phyloP scores from a whole-genome alignment of 78 protist species.

The Emiliania huxleyi region DNA sequence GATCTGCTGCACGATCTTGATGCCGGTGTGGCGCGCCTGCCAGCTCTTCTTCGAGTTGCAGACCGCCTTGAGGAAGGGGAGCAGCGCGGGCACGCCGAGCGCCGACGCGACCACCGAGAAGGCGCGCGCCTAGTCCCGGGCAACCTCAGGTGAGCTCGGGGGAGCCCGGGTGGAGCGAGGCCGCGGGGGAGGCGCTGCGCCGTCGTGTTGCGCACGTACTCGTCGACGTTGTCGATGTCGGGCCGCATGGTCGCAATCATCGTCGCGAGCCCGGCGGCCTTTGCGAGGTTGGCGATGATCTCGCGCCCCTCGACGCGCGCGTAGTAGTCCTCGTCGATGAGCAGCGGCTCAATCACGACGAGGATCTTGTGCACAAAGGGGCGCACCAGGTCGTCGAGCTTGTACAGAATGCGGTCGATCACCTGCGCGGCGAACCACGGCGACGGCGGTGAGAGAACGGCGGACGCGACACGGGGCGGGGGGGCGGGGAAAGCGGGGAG shows the following conservation, averaged over 20 bases:
- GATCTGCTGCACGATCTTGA: constrained; percentile 95
- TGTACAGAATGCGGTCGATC: constrained; percentile 92
- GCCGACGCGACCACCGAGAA: constrained; percentile 98
- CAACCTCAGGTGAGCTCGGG: too few relatives aligned
- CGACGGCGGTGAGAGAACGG: neutral
- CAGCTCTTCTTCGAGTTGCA: constrained; percentile 90
- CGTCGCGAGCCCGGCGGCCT: constrained; percentile 98
- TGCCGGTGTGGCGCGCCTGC: constrained; percentile 97
- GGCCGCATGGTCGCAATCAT: constrained; percentile 98
- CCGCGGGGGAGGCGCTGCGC: too few relatives aligned
- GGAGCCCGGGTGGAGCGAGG: too few relatives aligned
- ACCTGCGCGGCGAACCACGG: too few relatives aligned
- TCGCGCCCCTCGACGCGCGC: constrained; percentile 98
- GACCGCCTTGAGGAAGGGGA: constrained; percentile 97
- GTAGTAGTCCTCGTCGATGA: constrained; percentile 95
- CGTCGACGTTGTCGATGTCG: constrained; percentile 86
- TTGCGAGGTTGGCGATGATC: constrained; percentile 93
- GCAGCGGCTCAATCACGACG: constrained; percentile 95
- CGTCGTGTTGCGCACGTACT: constrained; percentile 96
- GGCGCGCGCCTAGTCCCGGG: too few relatives aligned
- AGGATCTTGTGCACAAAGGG: constrained; percentile 95
- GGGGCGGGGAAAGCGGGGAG: too few relatives aligned
- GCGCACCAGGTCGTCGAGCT: constrained; percentile 94
- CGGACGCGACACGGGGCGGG: too few relatives aligned
- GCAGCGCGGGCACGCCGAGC: constrained; percentile 90